Base-by-base conservation (phyloP, 495 filamentous ascomycete species). In the Ramalina intermedia region DNA sequence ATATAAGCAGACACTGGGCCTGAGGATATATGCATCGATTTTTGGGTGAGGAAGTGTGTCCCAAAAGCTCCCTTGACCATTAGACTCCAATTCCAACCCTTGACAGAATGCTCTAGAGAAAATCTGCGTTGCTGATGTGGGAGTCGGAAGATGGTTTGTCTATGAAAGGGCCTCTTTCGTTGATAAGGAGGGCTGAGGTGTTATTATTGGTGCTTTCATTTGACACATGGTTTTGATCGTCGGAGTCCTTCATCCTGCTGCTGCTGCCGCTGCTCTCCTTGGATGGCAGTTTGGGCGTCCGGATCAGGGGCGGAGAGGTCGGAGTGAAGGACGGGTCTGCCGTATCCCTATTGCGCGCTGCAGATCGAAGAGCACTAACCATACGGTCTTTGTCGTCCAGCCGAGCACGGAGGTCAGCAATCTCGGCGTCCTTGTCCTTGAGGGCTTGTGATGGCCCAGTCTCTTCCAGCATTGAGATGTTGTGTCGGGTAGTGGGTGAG, bases 371-470 rank as follows among this genome's bases (percentile, higher is more conserved):
- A 1, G 91, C 91, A 14, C 80, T 68, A 24, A 96, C 70, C 93
- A 96, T 98, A 14, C 81, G 78, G 59, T 95, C 89, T 59, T 96
- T 96, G 66, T 98, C 93, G 55, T 96, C 91, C 2, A 98, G 74
- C 50, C 86, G 80, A 20, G 87, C 83, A 13, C 87, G 77, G 26
- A 98, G 76, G 56, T 94, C 89, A 26, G 82, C 79, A 57, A 98
- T 96, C 63, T 98, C 91, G 48, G 82, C 78, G 58, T 98, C 91
- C 61, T 91, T 96, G 57, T 96, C 91, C 55, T 79, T 81, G 26
- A 98, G 63, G 26, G 87, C 52, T 37, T 78, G 62, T 26, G 76
- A 72, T 41, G 82, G 65, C 35, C 80, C 75, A 50, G 84, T 79
- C 51, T 87, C 84, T 43, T 79, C 73, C 26, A 76, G 72, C 59